phyloP scores from a whole-genome alignment of 2,329 filamentous ascomycete species.

The Incumbomyces delicatus region DNA sequence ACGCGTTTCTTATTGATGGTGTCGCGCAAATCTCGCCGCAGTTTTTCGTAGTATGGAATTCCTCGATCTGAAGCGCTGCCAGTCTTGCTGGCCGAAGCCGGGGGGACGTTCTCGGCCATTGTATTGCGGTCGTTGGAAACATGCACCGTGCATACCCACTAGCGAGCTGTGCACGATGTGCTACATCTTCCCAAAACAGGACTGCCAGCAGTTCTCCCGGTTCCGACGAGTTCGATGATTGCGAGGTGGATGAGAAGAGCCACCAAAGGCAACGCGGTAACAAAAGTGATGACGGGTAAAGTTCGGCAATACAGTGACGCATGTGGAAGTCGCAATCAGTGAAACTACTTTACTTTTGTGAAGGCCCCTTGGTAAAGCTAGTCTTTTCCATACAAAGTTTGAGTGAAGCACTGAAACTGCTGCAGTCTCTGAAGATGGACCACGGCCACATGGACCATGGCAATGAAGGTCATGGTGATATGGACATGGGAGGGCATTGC shows the following conservation, averaged over 20 bases:
- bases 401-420: too few species aligned
- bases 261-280: too few species aligned
- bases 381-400: too few species aligned
- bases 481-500: conserved; percentile 59
- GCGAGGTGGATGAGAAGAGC: too few species aligned
- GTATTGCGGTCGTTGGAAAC: background rate
- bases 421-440: conserved; percentile 12
- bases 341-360: too few species aligned
- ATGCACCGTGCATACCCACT: background rate
- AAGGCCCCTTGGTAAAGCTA: too few species aligned
- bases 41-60: conserved; percentile 62
- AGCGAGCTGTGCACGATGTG: background rate
- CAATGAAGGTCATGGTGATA: conserved; percentile 48
- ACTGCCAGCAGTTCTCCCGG: conserved; percentile 2
- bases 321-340: too few species aligned
- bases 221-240: too few species aligned
- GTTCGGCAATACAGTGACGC: background rate
- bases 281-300: background rate
- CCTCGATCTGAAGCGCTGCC: conserved; percentile 28
- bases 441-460: conserved; percentile 34
- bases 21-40: conserved; percentile 57
- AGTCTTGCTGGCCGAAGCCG: conserved; percentile 20
- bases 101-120: conserved; percentile 35
- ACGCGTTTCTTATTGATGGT: conserved; percentile 56
- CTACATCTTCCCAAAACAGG: background rate